Base-by-base conservation (phyloP, 2,329 filamentous ascomycete genomes). In the Aspergillus hiratsukae region DNA sequence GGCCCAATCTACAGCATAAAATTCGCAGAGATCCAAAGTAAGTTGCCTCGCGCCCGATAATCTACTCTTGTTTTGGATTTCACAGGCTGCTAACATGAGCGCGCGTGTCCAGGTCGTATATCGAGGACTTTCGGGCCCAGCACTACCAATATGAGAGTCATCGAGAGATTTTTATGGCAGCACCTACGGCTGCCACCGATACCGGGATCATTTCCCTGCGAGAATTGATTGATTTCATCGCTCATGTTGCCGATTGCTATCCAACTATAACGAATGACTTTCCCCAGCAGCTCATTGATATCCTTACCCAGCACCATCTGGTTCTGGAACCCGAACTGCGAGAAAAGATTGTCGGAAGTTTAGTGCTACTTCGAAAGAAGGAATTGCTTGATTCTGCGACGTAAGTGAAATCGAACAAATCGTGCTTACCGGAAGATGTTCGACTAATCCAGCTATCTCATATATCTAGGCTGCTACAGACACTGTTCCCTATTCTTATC, bases 221-320 rank as follows among this genome's bases (percentile, higher is more conserved):
- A 67, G 92, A 97, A 69, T 83, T 96, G 64, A 89, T 99, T 66
- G 93, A 97, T 69, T 89, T 99, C 66, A 87, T 97, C 65, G 87
- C 92, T 21, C 94, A 99, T 76, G 89, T 95, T 59, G 89, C 93
- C 70, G 92, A 97, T 70, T 95, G 91, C 78, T 99, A 96, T 74
- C 91, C 90, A 51, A 84, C 88, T 57, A 83, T 93, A 59, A 92
- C 91, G 1, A 81, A 81, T 52, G 80, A 82, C 9, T 97, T 97
- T 64, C 85, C 91, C 23, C 81, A 87, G 45, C 89, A 96, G 61
- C 80, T 99, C 50, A 91, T 91, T 68, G 81, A 86, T 31, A 88
- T 99, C 57, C 77, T 99, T 49, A 85, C 85, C 49, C 80, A 87
- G 64, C 91, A 97, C 70, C 93, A 97, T 80, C 84, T 87, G 48